A percentile compares a stretch with the other conserved stretches of the same genome.
Evolutionary conservation across 495 filamentous ascomycete species (phyloP).

Genomic region (Xylaria grammica): DNA sequence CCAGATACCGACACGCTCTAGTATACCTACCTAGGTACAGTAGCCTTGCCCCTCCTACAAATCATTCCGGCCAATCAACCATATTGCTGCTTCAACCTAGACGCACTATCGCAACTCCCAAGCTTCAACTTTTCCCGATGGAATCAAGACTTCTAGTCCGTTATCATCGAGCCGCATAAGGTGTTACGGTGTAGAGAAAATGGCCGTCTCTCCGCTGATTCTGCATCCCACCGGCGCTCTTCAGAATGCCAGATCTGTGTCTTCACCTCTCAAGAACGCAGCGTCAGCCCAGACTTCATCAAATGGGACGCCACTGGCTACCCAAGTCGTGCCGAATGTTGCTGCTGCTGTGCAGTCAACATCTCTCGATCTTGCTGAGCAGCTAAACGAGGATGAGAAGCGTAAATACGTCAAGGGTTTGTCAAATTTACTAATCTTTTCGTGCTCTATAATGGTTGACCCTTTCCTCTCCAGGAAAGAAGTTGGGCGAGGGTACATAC

Average conservation of each 20-base stretch:
- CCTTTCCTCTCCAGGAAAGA: conserved; percentile 62
- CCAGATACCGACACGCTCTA: too few species aligned
- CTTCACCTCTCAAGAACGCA: conserved; percentile 39
- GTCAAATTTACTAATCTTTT: not conserved
- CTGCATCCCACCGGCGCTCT: conserved; percentile 31
- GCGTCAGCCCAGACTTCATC: conserved; percentile 39
- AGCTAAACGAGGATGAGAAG: conserved; percentile 86
- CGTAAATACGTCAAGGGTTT: conserved; percentile 88
- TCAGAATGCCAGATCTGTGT: conserved; percentile 29
- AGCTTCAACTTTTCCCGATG: not conserved
- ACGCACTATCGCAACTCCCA: not conserved
- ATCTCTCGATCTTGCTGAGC: conserved; percentile 71
- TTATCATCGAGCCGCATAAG: not conserved
- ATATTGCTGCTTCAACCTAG: conserved; percentile 4
- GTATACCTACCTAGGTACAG: not conserved
- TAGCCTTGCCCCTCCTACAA: conserved; percentile 10
- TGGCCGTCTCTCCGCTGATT: conserved; percentile 43
- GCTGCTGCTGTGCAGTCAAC: conserved; percentile 28
- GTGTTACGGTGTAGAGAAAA: conserved; percentile 10
- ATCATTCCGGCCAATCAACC: conserved; percentile 6
- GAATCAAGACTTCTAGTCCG: not conserved
- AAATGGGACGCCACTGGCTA: conserved; percentile 37
- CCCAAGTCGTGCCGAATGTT: conserved; percentile 33
- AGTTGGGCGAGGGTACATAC: conserved; percentile 96
- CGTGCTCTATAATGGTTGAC: conserved; percentile 9